phyloP scores from a whole-genome alignment of 139 green algal genomes.

The Pleodorina starrii region DNA sequence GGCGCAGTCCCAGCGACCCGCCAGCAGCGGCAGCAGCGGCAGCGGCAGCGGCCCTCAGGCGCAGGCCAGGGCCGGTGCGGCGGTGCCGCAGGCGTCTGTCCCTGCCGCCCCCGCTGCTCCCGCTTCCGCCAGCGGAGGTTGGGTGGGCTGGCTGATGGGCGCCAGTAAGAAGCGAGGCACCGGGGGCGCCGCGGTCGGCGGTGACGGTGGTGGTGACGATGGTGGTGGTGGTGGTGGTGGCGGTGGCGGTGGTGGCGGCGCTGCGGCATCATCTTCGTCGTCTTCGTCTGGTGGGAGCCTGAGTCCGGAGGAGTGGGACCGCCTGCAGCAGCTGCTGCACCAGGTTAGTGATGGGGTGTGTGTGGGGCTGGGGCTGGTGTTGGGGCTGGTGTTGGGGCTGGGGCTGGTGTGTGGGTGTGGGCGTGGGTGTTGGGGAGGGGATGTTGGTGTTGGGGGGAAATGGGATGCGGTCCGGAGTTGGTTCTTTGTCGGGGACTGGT shows the following conservation, averaged over 20 bases:
- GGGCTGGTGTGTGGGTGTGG: too few relatives aligned
- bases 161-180: not conserved
- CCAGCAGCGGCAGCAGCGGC: not conserved
- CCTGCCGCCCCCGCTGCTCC: conserved; percentile 10
- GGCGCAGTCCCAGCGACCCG: conserved; percentile 36
- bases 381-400: too few relatives aligned
- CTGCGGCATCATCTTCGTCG: not conserved
- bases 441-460: too few relatives aligned
- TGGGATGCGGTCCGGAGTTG: too few relatives aligned
- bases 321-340: conserved; percentile 82
- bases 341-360: conserved; percentile 66
- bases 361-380: too few relatives aligned
- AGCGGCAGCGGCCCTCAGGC: too few relatives aligned
- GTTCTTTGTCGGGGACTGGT: too few relatives aligned
- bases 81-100: too few relatives aligned
- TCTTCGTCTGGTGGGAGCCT: conserved; percentile 43
- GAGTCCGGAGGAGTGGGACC: conserved; percentile 78
- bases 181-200: too few relatives aligned
- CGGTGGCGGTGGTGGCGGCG: conserved; percentile 27
- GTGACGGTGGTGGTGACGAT: not conserved
- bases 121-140: conserved; percentile 42
- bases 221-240: not conserved
- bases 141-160: conserved; percentile 71
- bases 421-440: too few relatives aligned
- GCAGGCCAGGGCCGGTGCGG: too few relatives aligned